These are phyloP conservation scores for Tetraselmis striata DNA, from an alignment of 139 green algal genomes.

Conservation along the genomic window DNA sequence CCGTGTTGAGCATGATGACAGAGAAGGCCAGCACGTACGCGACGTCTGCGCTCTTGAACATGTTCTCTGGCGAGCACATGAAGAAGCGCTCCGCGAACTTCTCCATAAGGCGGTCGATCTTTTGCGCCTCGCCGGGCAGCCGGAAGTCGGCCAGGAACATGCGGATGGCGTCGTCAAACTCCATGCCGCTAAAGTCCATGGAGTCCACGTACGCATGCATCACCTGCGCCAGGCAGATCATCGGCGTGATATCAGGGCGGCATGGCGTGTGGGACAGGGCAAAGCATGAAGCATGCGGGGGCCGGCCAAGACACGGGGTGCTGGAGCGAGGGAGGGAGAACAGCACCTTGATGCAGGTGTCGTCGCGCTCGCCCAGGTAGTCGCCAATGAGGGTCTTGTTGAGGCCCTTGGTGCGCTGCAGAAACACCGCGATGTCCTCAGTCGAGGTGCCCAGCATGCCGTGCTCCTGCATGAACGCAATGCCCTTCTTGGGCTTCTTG, in stretches of 20 bases:
- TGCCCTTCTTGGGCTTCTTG: slow-evolving; percentile 92
- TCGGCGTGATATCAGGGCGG: no score
- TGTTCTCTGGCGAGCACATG: slow-evolving; percentile 73
- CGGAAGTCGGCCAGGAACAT: slow-evolving; percentile 65
- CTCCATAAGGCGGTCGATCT: slow-evolving; percentile 99
- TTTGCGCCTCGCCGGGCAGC: slow-evolving; percentile 95
- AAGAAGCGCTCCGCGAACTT: slow-evolving; percentile 98
- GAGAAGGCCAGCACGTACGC: slow-evolving; percentile 97
- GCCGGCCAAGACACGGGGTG: no score
- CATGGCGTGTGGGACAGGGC: no score
- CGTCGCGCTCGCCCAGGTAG: slow-evolving; percentile 93
- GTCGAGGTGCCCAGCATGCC: slow-evolving; percentile 68
- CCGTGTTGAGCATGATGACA: slow-evolving; percentile 99
- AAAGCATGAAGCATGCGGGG: no score
- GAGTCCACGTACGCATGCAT: slow-evolving; percentile 97
- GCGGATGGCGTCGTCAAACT: slow-evolving; percentile 91
- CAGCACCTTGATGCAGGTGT: slow-evolving; percentile 65
- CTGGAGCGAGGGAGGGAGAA: no score
- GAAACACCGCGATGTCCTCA: slow-evolving; percentile 67
- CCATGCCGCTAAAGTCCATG: slow-evolving; percentile 76
- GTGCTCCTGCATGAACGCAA: slow-evolving; percentile 68
- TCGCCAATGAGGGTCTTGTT: slow-evolving; percentile 93
- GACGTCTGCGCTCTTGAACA: slow-evolving; percentile 90
- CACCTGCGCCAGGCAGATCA: slow-evolving; percentile 43
- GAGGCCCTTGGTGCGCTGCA: slow-evolving; percentile 54